Conservation (phyloP, 202 grass and related monocot genomes). For the Elaeis oleifera region DNA sequence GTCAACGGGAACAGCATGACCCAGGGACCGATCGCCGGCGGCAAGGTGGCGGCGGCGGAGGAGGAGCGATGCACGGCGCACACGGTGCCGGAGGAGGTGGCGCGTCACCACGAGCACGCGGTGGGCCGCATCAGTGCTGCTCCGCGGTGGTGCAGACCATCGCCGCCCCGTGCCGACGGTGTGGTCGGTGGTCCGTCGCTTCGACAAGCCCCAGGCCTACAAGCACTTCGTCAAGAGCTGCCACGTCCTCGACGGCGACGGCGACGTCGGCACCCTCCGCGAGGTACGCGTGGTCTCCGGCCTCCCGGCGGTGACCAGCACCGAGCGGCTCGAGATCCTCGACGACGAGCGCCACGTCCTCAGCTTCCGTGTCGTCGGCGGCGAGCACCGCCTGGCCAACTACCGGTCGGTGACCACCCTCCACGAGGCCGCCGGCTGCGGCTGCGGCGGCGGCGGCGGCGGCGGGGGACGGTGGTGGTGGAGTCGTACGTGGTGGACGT, state of each 20-base stretch:
- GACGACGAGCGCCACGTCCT: conserved; percentile 7
- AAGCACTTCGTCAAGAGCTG: conserved; percentile 8
- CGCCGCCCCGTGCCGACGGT: background rate
- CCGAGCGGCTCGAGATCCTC: conserved; percentile 4
- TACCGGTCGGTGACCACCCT: conserved; percentile 4
- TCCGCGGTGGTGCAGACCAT: conserved; percentile 1
- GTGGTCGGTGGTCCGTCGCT: conserved; percentile 9
- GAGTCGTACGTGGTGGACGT: conserved; percentile 40
- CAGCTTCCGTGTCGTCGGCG: conserved; percentile 6
- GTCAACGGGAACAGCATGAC: too few relatives aligned
- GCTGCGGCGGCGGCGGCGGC: background rate
- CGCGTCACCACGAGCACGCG: background rate
- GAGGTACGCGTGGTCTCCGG: background rate
- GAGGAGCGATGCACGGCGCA: background rate
- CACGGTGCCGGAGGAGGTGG: background rate
- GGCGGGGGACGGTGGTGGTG: conserved; percentile 51
- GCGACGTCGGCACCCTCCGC: conserved; percentile 4
- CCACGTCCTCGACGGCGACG: conserved; percentile 2
- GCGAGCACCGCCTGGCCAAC: conserved; percentile 11
- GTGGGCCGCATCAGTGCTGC: conserved; percentile 4
- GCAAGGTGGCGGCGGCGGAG: background rate
- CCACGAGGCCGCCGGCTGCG: background rate
- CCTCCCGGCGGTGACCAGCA: conserved; percentile 4
- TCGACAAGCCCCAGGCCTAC: background rate
- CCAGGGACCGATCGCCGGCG: background rate